Evolutionary conservation across 2,329 filamentous ascomycete species (phyloP), one percentile per base, ranked within the genome.

Genomic region (Neonectria neomacrospora): DNA sequence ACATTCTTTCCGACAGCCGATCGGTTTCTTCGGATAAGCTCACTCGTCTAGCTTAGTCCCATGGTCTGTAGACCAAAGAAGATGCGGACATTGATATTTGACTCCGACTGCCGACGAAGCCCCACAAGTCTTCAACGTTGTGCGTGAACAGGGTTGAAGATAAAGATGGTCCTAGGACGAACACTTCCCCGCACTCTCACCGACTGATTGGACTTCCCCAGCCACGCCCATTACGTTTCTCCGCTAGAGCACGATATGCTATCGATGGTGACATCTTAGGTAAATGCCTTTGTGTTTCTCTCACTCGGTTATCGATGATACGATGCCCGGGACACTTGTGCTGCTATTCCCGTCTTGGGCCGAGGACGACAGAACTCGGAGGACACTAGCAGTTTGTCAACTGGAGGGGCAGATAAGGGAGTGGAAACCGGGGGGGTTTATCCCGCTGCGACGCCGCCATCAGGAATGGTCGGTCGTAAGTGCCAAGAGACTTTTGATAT

Each of bases 141-240:
- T 11, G n/a, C 11, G 30, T 11, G n/a, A 23, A 45, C 53, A 55
- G 41, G 53, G 53, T 44, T 45, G 30, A 11, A 55, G 54, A 56
- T 56, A 56, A 56, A 45, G 32, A 16, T 47, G 41, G 30, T 22
- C 30, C 28, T 10, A 56, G 23, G 9, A 47, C 11, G 41, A 32
- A 28, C 18, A 30, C 37, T 26, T 57, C 59, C 59, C 59, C 59
- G 53, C 59, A 57, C 37, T 61, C 54, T 57, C 59, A 57, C 59
- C 59, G 59, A 60, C 58, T 50, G 45, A 55, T 55, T 61, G 34
- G 37, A 11, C 12, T 22, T 39, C 37, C 18, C 11, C 12, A 14
- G 32, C 51, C 18, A 42, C 12, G 16, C 28, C 16, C 2, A 30
- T 30, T 30, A 28, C 11, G 20, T 22, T 37, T 12, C 37, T 37